These are phyloP conservation scores for Syzygium grande DNA, from an alignment of 345 rosid species.

Conservation along the genomic window DNA sequence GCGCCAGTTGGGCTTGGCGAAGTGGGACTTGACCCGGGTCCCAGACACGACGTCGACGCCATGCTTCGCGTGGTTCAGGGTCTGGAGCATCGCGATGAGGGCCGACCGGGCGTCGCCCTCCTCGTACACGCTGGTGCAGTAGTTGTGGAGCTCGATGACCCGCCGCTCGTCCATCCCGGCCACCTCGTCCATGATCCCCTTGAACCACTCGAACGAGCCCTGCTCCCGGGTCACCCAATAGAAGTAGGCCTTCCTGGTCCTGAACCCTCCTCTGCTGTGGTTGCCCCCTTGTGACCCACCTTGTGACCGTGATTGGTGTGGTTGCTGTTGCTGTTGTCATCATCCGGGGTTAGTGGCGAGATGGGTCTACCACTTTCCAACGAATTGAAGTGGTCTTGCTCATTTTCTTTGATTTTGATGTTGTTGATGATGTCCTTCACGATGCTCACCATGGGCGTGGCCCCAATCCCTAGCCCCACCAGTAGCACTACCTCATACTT, in stretches of 20 bases:
- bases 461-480: slow-evolving; percentile 90
- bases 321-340: background rate
- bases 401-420: slow-evolving; percentile 27
- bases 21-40: slow-evolving; percentile 78
- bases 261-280: slow-evolving; percentile 23
- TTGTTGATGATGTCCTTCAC: slow-evolving; percentile 87
- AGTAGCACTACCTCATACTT: slow-evolving; percentile 78
- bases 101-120: slow-evolving; percentile 93
- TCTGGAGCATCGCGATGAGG: slow-evolving; percentile 80
- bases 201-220: slow-evolving; percentile 96
- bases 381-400: background rate
- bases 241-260: slow-evolving; percentile 70
- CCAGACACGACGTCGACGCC: slow-evolving; percentile 89
- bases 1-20: slow-evolving; percentile 86
- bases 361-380: slow-evolving; percentile 10
- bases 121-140: slow-evolving; percentile 90
- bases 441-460: slow-evolving; percentile 90
- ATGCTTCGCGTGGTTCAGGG: slow-evolving; percentile 71
- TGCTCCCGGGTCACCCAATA: slow-evolving; percentile 94
- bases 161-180: slow-evolving; percentile 64
- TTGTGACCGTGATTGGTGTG: background rate
- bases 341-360: background rate
- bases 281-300: background rate
- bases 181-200: slow-evolving; percentile 90
- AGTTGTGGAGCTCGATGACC: slow-evolving; percentile 73